Evolutionary conservation across 2,329 filamentous ascomycete species (phyloP), one percentile per base, ranked within the genome.

Genomic region (Alternaria sp.): DNA sequence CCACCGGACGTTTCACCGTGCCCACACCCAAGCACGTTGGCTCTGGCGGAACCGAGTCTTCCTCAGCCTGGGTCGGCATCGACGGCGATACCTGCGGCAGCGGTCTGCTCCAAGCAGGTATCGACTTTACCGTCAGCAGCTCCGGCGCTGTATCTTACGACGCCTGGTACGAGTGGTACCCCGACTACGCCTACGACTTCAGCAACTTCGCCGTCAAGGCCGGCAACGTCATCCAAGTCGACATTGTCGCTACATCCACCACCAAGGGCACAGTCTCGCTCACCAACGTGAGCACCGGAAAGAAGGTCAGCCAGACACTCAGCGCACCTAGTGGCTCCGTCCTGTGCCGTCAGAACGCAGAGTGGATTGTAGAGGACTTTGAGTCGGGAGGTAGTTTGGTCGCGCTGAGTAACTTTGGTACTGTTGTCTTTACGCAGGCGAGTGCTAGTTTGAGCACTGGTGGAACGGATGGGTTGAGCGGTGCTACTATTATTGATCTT

Each of bases 131-230:
- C 55, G 77, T 84, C 45, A 47, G 44, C 19, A 61, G 62, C 57
- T 59, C 61, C n/a, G 66, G 66, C 10, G 64, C 71, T 0, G 80
- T 83, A 4, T 79, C 74, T 7, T 89, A 84, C 69, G 83, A 86
- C 59, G 85, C 86, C 17, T 89, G 87, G 86, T 89, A 87, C 70
- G 87, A 89, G 74, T 89, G 86, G 87, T 87, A 84, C 68, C 86
- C 87, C 1, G 84, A 87, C 70, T 84, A 84, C 67, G 83, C 86
- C 25, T 83, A 86, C 68, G 82, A 86, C 70, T 88, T 88, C 75
- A 74, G 68, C 59, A 79, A 79, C 58, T 79, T 88, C 62, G 57
- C 71, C 45, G 77, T 88, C 59, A 60, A 32, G 17, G 81, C 81
- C 1, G 85, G 85, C 13, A 81, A 87, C 57, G 71, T 74, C 6